Conservation (phyloP, 192 early-diverging fungal genomes). For the Rhizophagus clarus region DNA sequence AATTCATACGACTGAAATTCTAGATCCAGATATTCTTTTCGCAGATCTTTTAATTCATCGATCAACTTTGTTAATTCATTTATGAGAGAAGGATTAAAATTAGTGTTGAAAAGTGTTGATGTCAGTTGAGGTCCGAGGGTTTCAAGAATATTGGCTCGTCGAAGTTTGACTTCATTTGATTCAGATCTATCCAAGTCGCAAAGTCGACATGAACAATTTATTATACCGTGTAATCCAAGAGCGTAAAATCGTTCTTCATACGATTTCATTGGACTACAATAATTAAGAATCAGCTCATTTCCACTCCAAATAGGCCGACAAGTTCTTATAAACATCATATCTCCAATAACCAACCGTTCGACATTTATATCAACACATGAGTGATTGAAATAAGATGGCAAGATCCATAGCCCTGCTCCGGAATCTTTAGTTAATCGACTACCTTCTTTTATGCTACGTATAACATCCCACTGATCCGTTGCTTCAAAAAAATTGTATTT, state of each 20-base stretch:
- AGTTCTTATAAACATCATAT: constrained; percentile 11
- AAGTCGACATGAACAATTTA: constrained; percentile 7
- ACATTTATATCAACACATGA: constrained; percentile 15
- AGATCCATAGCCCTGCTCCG: too few species aligned
- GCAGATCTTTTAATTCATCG: background rate
- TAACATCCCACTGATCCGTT: too few species aligned
- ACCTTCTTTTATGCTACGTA: too few species aligned
- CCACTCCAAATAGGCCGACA: background rate
- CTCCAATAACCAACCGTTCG: background rate
- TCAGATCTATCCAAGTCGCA: background rate
- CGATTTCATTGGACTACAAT: background rate
- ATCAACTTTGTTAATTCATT: too few species aligned
- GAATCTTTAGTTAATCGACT: too few species aligned
- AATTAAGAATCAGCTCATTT: background rate
- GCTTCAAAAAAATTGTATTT: too few species aligned
- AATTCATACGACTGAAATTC: background rate
- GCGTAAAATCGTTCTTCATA: too few species aligned
- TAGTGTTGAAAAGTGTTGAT: too few species aligned
- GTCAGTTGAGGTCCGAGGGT: too few species aligned
- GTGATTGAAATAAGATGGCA: constrained; percentile 23
- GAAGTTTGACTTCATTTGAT: background rate
- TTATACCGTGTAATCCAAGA: background rate
- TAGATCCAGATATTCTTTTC: background rate
- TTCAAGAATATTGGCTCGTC: background rate
- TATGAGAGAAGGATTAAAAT: too few species aligned